Conservation (phyloP, 306 rosid genomes). For the Ziziphus jujuba region DNA sequence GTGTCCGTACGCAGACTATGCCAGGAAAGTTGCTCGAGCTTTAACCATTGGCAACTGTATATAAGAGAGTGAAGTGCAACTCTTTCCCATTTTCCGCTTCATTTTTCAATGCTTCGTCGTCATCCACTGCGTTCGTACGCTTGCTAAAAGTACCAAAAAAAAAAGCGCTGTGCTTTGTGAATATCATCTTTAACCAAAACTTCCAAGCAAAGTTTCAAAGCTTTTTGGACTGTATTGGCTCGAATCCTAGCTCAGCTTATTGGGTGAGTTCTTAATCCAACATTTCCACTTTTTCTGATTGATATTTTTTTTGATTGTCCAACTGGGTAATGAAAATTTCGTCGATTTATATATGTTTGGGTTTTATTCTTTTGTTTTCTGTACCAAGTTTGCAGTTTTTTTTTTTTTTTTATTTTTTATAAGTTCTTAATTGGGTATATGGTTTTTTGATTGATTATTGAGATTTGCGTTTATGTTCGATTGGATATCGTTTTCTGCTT, state of each 20-base stretch:
- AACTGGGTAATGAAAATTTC: constrained; percentile 15
- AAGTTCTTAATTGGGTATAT: background rate
- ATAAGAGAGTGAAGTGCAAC: constrained; percentile 31
- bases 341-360: constrained; percentile 4
- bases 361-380: constrained; percentile 7
- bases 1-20: background rate
- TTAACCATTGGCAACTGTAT: constrained; percentile 43
- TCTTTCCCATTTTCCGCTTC: constrained; percentile 17
- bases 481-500: background rate
- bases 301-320: constrained; percentile 9
- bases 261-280: constrained; percentile 28
- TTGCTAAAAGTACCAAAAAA: constrained; percentile 24
- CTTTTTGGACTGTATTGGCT: constrained; percentile 24
- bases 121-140: constrained; percentile 35
- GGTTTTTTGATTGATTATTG: background rate
- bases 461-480: background rate
- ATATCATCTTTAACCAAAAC: background rate
- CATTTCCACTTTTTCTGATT: background rate
- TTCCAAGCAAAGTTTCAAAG: constrained; percentile 17
- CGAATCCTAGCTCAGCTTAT: constrained; percentile 42
- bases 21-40: constrained; percentile 21
- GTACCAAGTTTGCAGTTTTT: background rate
- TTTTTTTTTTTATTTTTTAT: too few species aligned
- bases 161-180: constrained; percentile 17
- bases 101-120: constrained; percentile 39